These are phyloP conservation scores for Medicago truncatula DNA, from an alignment of 306 rosid genomes.

Conservation along the genomic window MtrunA17r5.0-ANR NC_053048.1:2152001-2152500, in stretches of 20 bases:
- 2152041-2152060: conserved; percentile 2
- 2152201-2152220: too few relatives aligned
- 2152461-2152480: too few relatives aligned
- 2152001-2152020: neutral
- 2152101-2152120: conserved; percentile 35
- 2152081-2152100: conserved; percentile 7
- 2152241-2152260: too few relatives aligned
- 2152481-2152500: too few relatives aligned
- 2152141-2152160: conserved; percentile 13
- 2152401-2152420: too few relatives aligned
- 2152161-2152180: neutral
- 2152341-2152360: neutral
- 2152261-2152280: neutral
- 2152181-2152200: too few relatives aligned
- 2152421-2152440: too few relatives aligned
- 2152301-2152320: too few relatives aligned
- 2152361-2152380: too few relatives aligned
- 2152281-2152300: conserved; percentile 2
- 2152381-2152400: too few relatives aligned
- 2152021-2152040: neutral
- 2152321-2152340: too few relatives aligned
- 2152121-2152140: conserved; percentile 6
- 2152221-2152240: too few relatives aligned
- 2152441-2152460: neutral
- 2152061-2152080: conserved; percentile 19